Base-by-base conservation (phyloP, 2,329 filamentous ascomycete genomes). In the Teratosphaeriaceae sp. region DNA sequence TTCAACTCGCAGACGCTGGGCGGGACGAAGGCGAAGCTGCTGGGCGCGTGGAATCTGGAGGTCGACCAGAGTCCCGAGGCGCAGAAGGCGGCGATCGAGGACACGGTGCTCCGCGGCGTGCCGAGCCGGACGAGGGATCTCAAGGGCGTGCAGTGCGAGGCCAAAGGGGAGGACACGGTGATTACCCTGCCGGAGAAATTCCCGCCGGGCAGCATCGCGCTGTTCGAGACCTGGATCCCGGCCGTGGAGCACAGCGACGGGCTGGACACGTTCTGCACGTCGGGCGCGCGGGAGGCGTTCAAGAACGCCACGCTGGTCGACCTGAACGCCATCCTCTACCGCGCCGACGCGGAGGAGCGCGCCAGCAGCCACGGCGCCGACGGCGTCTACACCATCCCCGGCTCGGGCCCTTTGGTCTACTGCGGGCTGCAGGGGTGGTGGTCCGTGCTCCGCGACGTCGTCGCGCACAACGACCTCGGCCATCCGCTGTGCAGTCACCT, bases 391-490 rank as follows among this genome's bases (percentile, higher is more conserved):
- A 78, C 82, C 40, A 84, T 98, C 50, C 92, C 92, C 1, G 82
- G 82, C 1, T 73, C 88, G 59, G 90, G 89, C 2, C 80, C 84
- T 46, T 75, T 96, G 31, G 86, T 96, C 2, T 98, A 97, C 64
- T 90, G 90, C 47, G 92, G 92, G 47, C 74, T 98, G n/a, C 92
- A 98, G 64, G 94, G 94, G 27, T 98, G 92, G 90, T 95, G 90
- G 88, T 96, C 88, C 61, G 72, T 95, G 1, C 70, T 98, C 31
- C 83, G 88, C 55, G 75, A 85, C 44, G 84, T 98, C 48, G 85
- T 97, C 54, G 78, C 75, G 39, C 81, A 92, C 50, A 98, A 98
- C 62, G 81, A 97, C 60, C 77, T 98, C 8, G 92, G 86, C 1
- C 92, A 98, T 61, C 86, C 92, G 0, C 75, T 98, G 9, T 97